These are phyloP conservation scores for Hygrophila difformis DNA, from an alignment of 257 asterid species.

Conservation along the genomic window DNA sequence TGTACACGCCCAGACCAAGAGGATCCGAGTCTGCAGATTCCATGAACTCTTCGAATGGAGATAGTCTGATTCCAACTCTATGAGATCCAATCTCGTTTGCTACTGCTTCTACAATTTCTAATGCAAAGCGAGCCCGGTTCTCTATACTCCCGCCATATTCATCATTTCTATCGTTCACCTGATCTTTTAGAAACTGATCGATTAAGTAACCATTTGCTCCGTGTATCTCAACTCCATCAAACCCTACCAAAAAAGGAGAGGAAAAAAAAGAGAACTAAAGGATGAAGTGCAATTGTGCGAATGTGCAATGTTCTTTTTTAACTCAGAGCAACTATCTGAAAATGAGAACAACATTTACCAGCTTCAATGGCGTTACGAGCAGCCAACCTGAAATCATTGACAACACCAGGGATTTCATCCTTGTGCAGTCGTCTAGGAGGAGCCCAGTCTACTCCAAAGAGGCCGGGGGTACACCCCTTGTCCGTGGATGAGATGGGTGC, in stretches of 20 bases:
- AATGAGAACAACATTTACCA: slow-evolving; percentile 1
- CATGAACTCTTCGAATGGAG: slow-evolving; percentile 8
- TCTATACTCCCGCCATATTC: slow-evolving; percentile 19
- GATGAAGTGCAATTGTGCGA: not conserved
- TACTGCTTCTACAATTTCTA: slow-evolving; percentile 16
- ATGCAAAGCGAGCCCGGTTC: slow-evolving; percentile 38
- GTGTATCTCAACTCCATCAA: slow-evolving; percentile 26
- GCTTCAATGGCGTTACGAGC: slow-evolving; percentile 33
- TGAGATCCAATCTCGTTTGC: slow-evolving; percentile 14
- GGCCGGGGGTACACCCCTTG: slow-evolving; percentile 26
- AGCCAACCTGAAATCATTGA: slow-evolving; percentile 25
- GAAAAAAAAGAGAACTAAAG: no score
- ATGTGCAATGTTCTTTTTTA: no score
- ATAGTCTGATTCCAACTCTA: slow-evolving; percentile 18
- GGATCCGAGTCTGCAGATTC: slow-evolving; percentile 14
- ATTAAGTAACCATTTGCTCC: slow-evolving; percentile 19
- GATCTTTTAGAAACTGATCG: slow-evolving; percentile 21
- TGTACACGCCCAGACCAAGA: slow-evolving; percentile 6
- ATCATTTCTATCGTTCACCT: slow-evolving; percentile 15
- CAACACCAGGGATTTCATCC: slow-evolving; percentile 23
- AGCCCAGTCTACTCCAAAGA: slow-evolving; percentile 14
- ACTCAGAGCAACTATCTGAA: not conserved
- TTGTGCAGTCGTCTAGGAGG: slow-evolving; percentile 1
- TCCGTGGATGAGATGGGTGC: slow-evolving; percentile 31
- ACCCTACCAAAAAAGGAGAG: slow-evolving; percentile 5